Percentiles rank a stretch among this genome's conserved stretches.
Conservation (phyloP, 306 rosid species). For the Quercus rubra region DNA sequence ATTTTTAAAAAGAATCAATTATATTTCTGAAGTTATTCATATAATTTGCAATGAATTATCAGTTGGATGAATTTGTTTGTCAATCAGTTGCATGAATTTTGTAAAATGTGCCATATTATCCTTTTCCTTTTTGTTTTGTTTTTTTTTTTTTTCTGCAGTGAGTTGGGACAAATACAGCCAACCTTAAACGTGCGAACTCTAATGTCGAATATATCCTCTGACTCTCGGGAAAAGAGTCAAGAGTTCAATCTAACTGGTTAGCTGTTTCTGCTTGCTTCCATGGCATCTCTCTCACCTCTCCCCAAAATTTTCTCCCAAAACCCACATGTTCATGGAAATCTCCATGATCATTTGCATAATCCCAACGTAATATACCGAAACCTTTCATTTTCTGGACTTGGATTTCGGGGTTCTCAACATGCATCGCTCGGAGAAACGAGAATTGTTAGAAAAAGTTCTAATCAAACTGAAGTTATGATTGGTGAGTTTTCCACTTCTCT, state of each 20-base stretch:
- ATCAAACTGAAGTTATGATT: conserved; percentile 16
- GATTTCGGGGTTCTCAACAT: conserved; percentile 18
- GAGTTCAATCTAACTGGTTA: too few relatives aligned
- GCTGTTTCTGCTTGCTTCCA: conserved; percentile 7
- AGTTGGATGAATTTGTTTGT: too few relatives aligned
- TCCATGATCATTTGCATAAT: not conserved
- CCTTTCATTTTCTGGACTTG: not conserved
- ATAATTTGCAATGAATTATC: too few relatives aligned
- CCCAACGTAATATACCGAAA: conserved; percentile 8
- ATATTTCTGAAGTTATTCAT: too few relatives aligned
- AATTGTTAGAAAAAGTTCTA: conserved; percentile 19
- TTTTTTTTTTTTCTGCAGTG: too few relatives aligned
- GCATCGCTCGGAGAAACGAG: conserved; percentile 2
- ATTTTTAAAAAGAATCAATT: too few relatives aligned
- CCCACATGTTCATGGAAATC: not conserved
- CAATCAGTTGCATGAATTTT: too few relatives aligned
- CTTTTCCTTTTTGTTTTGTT: too few relatives aligned
- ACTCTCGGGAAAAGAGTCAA: too few relatives aligned
- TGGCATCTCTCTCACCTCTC: conserved; percentile 39
- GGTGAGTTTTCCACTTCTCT: conserved; percentile 28
- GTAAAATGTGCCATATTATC: too few relatives aligned
- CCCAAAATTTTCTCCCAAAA: conserved; percentile 20
- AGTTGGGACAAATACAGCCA: not conserved
- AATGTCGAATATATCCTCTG: not conserved
- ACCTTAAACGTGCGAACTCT: not conserved